A percentile compares a stretch with the other conserved stretches of the same genome.
Evolutionary conservation across 805 yeast species (phyloP).

Genomic region (Ogataea dorogensis): DNA sequence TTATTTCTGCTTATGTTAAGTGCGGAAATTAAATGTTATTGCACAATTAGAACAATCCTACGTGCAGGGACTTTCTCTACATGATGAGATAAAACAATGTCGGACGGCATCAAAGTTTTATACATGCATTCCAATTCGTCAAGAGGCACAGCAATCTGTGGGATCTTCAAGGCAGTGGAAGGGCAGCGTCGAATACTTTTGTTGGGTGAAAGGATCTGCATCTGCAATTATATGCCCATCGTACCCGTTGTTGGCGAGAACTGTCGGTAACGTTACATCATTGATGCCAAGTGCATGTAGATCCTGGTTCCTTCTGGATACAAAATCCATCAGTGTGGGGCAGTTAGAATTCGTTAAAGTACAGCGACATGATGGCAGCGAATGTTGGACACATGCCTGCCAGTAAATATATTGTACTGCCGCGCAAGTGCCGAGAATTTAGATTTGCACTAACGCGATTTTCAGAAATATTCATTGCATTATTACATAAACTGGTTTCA

Average conservation of each 20-base stretch:
- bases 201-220: conserved; percentile 1
- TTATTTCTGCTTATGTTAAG: too few relatives aligned
- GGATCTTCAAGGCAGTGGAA: conserved; percentile 1
- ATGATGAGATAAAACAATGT: conserved; percentile 4
- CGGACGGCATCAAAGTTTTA: conserved; percentile 1
- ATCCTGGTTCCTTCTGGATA: too few relatives aligned
- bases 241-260: conserved; percentile 1
- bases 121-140: background rate
- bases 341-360: too few relatives aligned
- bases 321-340: too few relatives aligned
- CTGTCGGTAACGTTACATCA: conserved; percentile 1
- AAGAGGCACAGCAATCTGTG: too few relatives aligned
- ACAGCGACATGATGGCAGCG: background rate
- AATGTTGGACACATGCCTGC: background rate
- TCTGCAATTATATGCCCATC: background rate
- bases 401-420: background rate
- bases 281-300: too few relatives aligned
- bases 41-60: background rate
- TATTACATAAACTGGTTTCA: background rate
- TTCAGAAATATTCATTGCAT: conserved; percentile 1
- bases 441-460: too few relatives aligned
- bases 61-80: conserved; percentile 2
- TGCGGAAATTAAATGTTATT: background rate
- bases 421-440: too few relatives aligned
- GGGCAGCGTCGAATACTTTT: conserved; percentile 1